A percentile compares a stretch with the other conserved stretches of the same genome.
These are phyloP conservation scores for Boletus subparvulus DNA, from an alignment of 768 basidiomycete genomes.

Conservation along the genomic window DNA sequence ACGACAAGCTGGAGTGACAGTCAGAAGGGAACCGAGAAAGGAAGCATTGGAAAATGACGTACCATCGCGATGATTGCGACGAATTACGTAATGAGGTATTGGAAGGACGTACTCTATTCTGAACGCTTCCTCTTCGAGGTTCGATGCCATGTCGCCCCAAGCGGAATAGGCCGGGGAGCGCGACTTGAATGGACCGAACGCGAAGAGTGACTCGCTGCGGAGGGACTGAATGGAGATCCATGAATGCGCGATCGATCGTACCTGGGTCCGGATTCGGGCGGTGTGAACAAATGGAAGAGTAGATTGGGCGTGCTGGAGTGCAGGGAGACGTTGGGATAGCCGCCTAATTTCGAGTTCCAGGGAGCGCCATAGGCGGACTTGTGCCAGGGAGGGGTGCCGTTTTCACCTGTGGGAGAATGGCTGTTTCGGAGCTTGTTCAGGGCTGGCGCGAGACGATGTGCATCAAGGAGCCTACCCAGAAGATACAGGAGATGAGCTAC, in stretches of 20 bases:
- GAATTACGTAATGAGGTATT: conserved; percentile 33
- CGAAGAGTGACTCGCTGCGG: conserved; percentile 40
- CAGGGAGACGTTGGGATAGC: conserved; percentile 52
- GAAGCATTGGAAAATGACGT: conserved; percentile 23
- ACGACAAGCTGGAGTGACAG: conserved; percentile 7
- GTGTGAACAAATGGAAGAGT: conserved; percentile 71
- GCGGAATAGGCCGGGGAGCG: conserved; percentile 54
- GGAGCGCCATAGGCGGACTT: conserved; percentile 25
- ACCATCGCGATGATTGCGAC: conserved; percentile 18
- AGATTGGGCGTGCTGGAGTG: conserved; percentile 65
- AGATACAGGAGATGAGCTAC: conserved; percentile 31
- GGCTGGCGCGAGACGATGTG: conserved; percentile 17
- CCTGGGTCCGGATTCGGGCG: conserved; percentile 58
- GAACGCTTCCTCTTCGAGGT: conserved; percentile 70
- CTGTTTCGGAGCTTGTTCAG: conserved; percentile 31
- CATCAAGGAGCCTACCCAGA: conserved; percentile 42
- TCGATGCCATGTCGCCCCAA: conserved; percentile 76
- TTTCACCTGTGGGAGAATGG: conserved; percentile 30
- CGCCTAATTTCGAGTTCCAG: conserved; percentile 28
- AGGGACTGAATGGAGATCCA: conserved; percentile 19
- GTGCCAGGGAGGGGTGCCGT: conserved; percentile 27
- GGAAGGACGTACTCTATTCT: conserved; percentile 75
- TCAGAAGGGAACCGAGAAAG: conserved; percentile 24
- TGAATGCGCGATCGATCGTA: conserved; percentile 19
- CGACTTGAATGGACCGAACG: conserved; percentile 31